These are phyloP conservation scores for Carpinus fangiana DNA, from an alignment of 306 rosid genomes.

Conservation along the genomic window DNA sequence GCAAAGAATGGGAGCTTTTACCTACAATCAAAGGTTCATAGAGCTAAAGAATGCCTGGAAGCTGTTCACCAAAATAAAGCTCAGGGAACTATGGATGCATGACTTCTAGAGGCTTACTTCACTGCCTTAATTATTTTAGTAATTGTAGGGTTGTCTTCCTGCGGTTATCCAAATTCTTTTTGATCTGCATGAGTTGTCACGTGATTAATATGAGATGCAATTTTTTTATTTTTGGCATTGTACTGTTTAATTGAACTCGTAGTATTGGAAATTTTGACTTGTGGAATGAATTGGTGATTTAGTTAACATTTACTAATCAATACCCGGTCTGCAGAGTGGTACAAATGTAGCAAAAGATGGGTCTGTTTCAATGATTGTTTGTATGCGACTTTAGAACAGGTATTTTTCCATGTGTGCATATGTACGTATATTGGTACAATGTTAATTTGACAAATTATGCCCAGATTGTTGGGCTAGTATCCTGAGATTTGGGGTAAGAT, in stretches of 20 bases:
- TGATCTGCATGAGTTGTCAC: not conserved
- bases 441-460: not conserved
- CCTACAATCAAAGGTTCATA: constrained; percentile 87
- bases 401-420: not conserved
- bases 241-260: not conserved
- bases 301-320: too few relatives aligned
- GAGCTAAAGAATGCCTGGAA: constrained; percentile 83
- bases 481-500: not conserved
- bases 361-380: not conserved
- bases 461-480: not conserved
- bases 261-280: not conserved
- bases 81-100: not conserved
- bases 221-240: not conserved
- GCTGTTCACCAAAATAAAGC: not conserved
- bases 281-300: not conserved
- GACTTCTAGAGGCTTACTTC: not conserved
- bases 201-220: not conserved
- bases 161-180: not conserved
- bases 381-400: not conserved
- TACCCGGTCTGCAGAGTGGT: too few relatives aligned
- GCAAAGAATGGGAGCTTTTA: constrained; percentile 84
- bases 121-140: not conserved
- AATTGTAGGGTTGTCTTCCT: not conserved
- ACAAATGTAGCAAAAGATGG: too few relatives aligned
- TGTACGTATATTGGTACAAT: not conserved